Evolutionary conservation across 2,329 filamentous ascomycete species (phyloP).

Genomic region (Botrytis galanthina): DNA sequence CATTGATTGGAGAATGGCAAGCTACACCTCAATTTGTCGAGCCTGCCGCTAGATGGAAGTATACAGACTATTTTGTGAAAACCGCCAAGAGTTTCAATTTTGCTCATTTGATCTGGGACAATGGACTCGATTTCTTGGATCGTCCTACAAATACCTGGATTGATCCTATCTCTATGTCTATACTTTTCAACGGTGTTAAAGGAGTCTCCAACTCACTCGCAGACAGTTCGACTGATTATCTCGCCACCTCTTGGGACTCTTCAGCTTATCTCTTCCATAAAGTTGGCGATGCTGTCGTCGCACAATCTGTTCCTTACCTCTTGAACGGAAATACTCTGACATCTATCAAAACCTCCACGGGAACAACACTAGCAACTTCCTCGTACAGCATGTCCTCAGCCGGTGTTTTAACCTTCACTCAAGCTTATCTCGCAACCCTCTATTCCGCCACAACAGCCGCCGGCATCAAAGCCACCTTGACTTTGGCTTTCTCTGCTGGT

Average conservation of each 20-base stretch:
- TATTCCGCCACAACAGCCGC: slow-evolving; percentile 43
- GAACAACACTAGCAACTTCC: slow-evolving; percentile 40
- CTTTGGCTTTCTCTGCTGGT: slow-evolving; percentile 52
- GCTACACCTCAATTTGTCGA: slow-evolving; percentile 51
- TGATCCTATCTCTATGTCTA: slow-evolving; percentile 48
- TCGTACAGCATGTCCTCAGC: slow-evolving; percentile 50
- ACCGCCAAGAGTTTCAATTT: slow-evolving; percentile 50
- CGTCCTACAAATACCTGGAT: slow-evolving; percentile 49
- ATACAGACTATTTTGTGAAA: slow-evolving; percentile 53
- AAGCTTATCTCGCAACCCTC: slow-evolving; percentile 47
- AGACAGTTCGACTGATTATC: slow-evolving; percentile 50
- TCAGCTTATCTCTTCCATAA: slow-evolving; percentile 57
- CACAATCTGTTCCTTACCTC: slow-evolving; percentile 48
- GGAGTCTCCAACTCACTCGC: slow-evolving; percentile 50
- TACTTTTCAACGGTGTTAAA: slow-evolving; percentile 47
- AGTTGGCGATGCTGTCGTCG: slow-evolving; percentile 44
- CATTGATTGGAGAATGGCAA: slow-evolving; percentile 58
- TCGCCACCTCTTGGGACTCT: slow-evolving; percentile 46
- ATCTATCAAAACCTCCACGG: slow-evolving; percentile 42
- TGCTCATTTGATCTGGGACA: slow-evolving; percentile 57
- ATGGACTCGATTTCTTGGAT: slow-evolving; percentile 55
- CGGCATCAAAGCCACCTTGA: slow-evolving; percentile 51
- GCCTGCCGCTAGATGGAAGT: slow-evolving; percentile 56
- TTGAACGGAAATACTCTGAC: slow-evolving; percentile 54
- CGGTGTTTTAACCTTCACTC: slow-evolving; percentile 47